These are phyloP conservation scores for Collybia sordida DNA, from an alignment of 768 basidiomycete species.

Conservation along the genomic window DNA sequence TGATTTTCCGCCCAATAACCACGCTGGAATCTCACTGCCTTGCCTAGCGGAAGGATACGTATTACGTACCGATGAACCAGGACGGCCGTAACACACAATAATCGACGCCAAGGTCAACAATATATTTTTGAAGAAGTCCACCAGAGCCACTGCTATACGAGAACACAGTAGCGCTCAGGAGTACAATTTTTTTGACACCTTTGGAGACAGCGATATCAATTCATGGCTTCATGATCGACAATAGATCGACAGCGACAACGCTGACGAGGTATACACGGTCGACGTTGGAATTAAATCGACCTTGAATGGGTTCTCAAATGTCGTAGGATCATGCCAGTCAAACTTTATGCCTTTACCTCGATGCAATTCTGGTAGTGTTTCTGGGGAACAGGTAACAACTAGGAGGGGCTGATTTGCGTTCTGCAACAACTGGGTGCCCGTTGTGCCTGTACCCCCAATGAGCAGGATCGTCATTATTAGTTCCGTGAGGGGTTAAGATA, in stretches of 20 bases:
- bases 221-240: slow-evolving; percentile 25
- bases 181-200: slow-evolving; percentile 32
- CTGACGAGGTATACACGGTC: slow-evolving; percentile 30
- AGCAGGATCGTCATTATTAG: slow-evolving; percentile 37
- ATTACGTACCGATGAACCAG: slow-evolving; percentile 33
- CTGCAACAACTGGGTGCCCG: slow-evolving; percentile 25
- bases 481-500: too few relatives aligned
- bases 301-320: slow-evolving; percentile 30
- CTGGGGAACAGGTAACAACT: too few relatives aligned
- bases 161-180: slow-evolving; percentile 24
- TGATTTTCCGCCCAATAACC: slow-evolving; percentile 25
- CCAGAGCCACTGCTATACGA: slow-evolving; percentile 19
- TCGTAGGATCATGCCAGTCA: slow-evolving; percentile 33
- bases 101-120: slow-evolving; percentile 28
- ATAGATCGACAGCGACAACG: slow-evolving; percentile 16
- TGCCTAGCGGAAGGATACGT: too few relatives aligned
- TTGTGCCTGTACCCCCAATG: slow-evolving; percentile 35
- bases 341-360: slow-evolving; percentile 29
- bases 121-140: slow-evolving; percentile 34
- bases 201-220: slow-evolving; percentile 27
- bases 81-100: slow-evolving; percentile 34
- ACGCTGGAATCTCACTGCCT: slow-evolving; percentile 19
- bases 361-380: too few relatives aligned
- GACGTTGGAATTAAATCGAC: slow-evolving; percentile 11
- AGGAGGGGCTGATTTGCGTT: slow-evolving; percentile 22